Conservation (phyloP, 768 basidiomycete genomes). For the Boletus sp. region DNA sequence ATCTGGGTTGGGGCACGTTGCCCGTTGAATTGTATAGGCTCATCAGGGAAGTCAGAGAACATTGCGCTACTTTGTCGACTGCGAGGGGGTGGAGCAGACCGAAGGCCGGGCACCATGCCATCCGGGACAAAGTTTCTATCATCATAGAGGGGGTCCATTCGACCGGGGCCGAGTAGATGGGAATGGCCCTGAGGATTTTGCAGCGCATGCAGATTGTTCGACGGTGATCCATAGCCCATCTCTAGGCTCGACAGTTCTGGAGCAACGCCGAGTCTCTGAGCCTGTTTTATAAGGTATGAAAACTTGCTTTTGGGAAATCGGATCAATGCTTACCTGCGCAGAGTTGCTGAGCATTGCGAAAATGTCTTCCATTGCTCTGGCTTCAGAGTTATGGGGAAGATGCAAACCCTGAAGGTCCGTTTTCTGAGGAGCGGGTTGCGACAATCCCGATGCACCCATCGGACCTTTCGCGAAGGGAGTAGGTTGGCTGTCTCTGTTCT, state of each 20-base stretch:
- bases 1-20: constrained; percentile 60
- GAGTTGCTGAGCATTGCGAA: constrained; percentile 80
- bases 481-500: constrained; percentile 44
- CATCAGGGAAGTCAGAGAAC: constrained; percentile 63
- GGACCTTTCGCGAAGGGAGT: constrained; percentile 37
- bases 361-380: constrained; percentile 73
- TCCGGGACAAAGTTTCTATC: constrained; percentile 80
- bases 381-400: constrained; percentile 43
- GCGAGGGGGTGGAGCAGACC: constrained; percentile 62
- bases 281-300: constrained; percentile 20
- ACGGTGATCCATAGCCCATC: constrained; percentile 21
- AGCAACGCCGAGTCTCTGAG: constrained; percentile 25
- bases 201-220: constrained; percentile 35
- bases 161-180: constrained; percentile 39
- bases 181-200: constrained; percentile 45
- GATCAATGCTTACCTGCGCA: constrained; percentile 54
- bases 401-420: constrained; percentile 41
- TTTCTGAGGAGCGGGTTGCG: constrained; percentile 48
- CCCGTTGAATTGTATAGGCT: constrained; percentile 57
- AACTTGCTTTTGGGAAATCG: neutral
- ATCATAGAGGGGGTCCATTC: constrained; percentile 70
- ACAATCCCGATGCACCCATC: constrained; percentile 39
- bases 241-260: constrained; percentile 28
- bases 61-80: constrained; percentile 53
- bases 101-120: constrained; percentile 82